Percentiles rank a stretch among this genome's conserved stretches.
Evolutionary conservation across 192 early-diverging fungal genomes (phyloP).

Genomic region (Chytriomyces sp.): DNA sequence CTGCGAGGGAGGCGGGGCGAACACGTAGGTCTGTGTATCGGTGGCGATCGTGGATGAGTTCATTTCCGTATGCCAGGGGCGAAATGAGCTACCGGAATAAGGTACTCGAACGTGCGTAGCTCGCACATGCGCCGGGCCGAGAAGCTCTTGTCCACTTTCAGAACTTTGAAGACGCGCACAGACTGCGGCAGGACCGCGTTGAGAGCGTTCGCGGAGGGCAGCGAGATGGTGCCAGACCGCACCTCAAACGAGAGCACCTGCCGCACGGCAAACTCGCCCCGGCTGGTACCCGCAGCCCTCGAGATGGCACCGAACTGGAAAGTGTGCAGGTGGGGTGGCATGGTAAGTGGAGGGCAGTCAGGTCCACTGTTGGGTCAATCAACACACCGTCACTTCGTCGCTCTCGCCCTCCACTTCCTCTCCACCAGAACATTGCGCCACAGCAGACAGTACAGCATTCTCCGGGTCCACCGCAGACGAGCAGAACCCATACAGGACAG

Average conservation of each 20-base stretch:
- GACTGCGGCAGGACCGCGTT: conserved; percentile 29
- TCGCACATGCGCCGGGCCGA: conserved; percentile 53
- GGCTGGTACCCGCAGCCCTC: conserved; percentile 33
- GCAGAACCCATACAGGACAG: conserved; percentile 6
- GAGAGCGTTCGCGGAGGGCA: conserved; percentile 16
- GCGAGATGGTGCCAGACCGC: not conserved
- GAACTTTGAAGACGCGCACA: conserved; percentile 31
- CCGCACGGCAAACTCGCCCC: conserved; percentile 34
- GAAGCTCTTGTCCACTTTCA: conserved; percentile 27
- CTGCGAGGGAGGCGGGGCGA: conserved; percentile 49
- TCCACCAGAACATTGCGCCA: not conserved
- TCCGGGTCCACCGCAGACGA: conserved; percentile 12
- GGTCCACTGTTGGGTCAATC: not conserved
- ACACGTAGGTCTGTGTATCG: conserved; percentile 44
- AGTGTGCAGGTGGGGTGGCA: not conserved
- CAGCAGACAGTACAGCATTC: not conserved
- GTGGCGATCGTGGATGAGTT: not conserved
- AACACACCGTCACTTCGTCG: conserved; percentile 5
- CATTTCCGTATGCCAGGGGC: not conserved
- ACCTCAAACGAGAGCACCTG: conserved; percentile 37
- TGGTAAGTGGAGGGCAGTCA: not conserved
- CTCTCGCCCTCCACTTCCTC: not conserved
- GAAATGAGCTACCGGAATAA: conserved; percentile 44
- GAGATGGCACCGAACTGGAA: conserved; percentile 46
- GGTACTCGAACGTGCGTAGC: conserved; percentile 47